Percentiles rank a stretch among this genome's conserved stretches.
Conservation (phyloP, 306 rosid species). For the Quercus gilva region DNA sequence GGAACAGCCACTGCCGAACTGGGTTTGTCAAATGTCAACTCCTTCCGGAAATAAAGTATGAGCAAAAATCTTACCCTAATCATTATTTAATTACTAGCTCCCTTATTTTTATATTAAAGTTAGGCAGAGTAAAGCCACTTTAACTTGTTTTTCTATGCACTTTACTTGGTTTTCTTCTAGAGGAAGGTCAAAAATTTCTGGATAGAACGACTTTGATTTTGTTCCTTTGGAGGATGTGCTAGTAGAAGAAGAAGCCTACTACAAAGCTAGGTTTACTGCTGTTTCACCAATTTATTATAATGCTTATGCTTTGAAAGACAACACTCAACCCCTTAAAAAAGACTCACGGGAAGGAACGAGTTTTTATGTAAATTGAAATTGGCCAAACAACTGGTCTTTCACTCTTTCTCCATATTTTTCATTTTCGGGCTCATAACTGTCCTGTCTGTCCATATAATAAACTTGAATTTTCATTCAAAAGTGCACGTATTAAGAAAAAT, state of each 20-base stretch:
- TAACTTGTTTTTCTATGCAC: neutral
- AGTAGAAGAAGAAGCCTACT: neutral
- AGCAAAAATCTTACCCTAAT: constrained; percentile 13
- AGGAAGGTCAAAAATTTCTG: constrained; percentile 23
- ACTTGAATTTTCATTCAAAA: too few species aligned
- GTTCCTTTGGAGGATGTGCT: neutral
- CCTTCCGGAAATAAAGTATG: constrained; percentile 18
- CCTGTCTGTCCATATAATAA: too few species aligned
- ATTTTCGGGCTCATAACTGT: too few species aligned
- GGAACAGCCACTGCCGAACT: neutral
- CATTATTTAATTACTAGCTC: constrained; percentile 25
- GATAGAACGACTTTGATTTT: neutral
- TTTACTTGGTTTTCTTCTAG: constrained; percentile 13
- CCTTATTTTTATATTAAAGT: neutral
- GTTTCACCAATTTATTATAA: constrained; percentile 11
- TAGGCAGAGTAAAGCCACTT: constrained; percentile 26
- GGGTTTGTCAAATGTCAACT: constrained; percentile 34
- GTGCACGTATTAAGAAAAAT: too few species aligned
- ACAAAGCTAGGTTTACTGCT: constrained; percentile 11
- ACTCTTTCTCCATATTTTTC: too few species aligned
- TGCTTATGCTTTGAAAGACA: constrained; percentile 28
- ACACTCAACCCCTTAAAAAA: constrained; percentile 33
- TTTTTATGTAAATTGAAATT: neutral
- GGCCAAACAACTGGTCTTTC: too few species aligned
- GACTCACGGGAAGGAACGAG: neutral